phyloP scores from a whole-genome alignment of 1,139 yeast genomes.

The Protomyces arabidopsidicola region DNA sequence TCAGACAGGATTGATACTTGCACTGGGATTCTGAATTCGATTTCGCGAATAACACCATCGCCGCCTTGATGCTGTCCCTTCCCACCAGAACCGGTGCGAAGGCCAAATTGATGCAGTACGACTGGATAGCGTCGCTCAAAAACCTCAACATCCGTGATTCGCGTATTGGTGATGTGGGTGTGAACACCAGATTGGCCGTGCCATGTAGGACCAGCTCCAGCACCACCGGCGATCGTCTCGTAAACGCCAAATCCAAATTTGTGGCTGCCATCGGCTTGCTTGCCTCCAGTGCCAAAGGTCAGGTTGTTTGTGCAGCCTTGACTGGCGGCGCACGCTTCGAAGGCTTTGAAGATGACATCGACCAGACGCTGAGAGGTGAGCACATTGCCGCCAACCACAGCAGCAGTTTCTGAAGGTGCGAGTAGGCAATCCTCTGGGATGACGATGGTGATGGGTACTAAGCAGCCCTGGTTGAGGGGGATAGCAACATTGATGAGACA shows the following conservation, averaged over 20 bases:
- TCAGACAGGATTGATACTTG: slow-evolving; percentile 59
- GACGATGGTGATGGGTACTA: slow-evolving; percentile 59
- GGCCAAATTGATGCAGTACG: slow-evolving; percentile 51
- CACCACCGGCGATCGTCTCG: slow-evolving; percentile 44
- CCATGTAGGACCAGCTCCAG: slow-evolving; percentile 65
- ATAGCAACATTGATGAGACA: slow-evolving; percentile 71
- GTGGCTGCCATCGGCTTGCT: slow-evolving; percentile 41
- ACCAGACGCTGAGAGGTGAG: slow-evolving; percentile 79
- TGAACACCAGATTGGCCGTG: slow-evolving; percentile 62
- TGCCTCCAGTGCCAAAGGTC: slow-evolving; percentile 58
- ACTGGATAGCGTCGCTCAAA: slow-evolving; percentile 65
- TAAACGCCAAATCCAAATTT: slow-evolving; percentile 60
- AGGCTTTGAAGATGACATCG: slow-evolving; percentile 71
- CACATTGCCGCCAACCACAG: slow-evolving; percentile 87
- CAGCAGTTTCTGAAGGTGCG: slow-evolving; percentile 69
- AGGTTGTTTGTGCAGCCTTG: slow-evolving; percentile 65
- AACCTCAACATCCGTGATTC: slow-evolving; percentile 66
- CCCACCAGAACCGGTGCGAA: slow-evolving; percentile 58
- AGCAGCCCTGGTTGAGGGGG: slow-evolving; percentile 81
- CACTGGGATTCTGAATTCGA: slow-evolving; percentile 53
- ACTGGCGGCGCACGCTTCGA: slow-evolving; percentile 71
- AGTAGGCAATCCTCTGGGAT: slow-evolving; percentile 68
- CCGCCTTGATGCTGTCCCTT: slow-evolving; percentile 55
- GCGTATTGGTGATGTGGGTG: slow-evolving; percentile 66
- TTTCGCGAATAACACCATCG: slow-evolving; percentile 58